These are phyloP conservation scores for Podaxis pistillaris DNA, from an alignment of 768 basidiomycete genomes.

Conservation along the genomic window DNA sequence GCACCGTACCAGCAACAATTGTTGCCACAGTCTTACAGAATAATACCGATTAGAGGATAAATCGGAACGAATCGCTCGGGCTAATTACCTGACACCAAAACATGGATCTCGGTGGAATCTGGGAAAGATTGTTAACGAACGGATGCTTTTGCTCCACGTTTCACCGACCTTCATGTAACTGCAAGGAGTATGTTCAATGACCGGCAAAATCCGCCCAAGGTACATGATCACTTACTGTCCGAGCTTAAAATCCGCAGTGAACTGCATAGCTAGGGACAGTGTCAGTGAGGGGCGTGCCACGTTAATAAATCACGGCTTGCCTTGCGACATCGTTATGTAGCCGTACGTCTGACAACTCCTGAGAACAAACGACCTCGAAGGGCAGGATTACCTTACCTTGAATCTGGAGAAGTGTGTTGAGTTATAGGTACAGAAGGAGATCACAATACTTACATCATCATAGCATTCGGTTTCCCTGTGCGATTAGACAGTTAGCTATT, in stretches of 20 bases:
- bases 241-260: conserved; percentile 73
- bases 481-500: conserved; percentile 5
- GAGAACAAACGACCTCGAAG: conserved; percentile 25
- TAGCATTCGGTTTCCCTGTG: conserved; percentile 65
- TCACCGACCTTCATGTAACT: conserved; percentile 29
- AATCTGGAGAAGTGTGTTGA: conserved; percentile 28
- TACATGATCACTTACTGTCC: conserved; percentile 57
- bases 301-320: conserved; percentile 17
- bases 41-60: neutral
- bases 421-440: neutral
- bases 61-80: neutral
- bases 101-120: conserved; percentile 65
- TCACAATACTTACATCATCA: conserved; percentile 57
- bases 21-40: conserved; percentile 47
- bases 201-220: neutral
- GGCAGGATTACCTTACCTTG: conserved; percentile 25
- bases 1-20: conserved; percentile 61
- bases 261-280: conserved; percentile 51
- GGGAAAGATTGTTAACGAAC: neutral
- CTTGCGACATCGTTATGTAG: conserved; percentile 62
- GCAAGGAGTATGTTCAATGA: neutral
- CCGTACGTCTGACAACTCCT: conserved; percentile 50
- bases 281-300: conserved; percentile 16
- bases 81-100: conserved; percentile 56
- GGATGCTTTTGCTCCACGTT: neutral